Evolutionary conservation across 2,329 filamentous ascomycete species (phyloP).

Genomic region (Periglandula ipomoeae): DNA sequence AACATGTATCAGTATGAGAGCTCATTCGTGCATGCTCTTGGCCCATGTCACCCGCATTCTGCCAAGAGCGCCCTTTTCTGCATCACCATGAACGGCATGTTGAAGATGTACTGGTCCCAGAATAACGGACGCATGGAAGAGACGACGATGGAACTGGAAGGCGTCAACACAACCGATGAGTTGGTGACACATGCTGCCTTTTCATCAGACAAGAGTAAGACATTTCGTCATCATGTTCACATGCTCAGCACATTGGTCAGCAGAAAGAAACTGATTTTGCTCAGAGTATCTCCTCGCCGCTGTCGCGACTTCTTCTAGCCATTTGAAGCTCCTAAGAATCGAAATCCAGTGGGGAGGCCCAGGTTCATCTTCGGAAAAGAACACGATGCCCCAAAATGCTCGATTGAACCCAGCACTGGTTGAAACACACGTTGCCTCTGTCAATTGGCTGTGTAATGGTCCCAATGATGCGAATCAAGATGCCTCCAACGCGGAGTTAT

Average conservation of each 20-base stretch:
- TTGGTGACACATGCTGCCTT: conserved; percentile 73
- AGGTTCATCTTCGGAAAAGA: conserved; percentile 42
- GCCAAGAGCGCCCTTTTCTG: conserved; percentile 67
- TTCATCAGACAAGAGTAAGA: conserved; percentile 62
- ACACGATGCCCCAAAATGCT: conserved; percentile 34
- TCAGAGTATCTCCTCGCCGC: conserved; percentile 50
- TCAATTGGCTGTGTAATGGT: conserved; percentile 46
- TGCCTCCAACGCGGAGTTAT: conserved; percentile 52
- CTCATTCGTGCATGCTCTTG: conserved; percentile 54
- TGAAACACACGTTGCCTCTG: conserved; percentile 47
- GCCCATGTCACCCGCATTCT: conserved; percentile 63
- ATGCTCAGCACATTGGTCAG: too few relatives aligned
- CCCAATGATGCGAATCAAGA: conserved; percentile 34
- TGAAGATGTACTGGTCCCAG: conserved; percentile 72
- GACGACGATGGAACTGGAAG: conserved; percentile 63
- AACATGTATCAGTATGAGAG: conserved; percentile 61
- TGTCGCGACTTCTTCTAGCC: conserved; percentile 59
- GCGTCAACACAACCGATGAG: conserved; percentile 61
- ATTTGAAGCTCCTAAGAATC: conserved; percentile 66
- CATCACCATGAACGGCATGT: conserved; percentile 62
- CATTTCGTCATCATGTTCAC: neutral
- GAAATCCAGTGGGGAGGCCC: conserved; percentile 63
- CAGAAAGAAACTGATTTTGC: conserved; percentile 18
- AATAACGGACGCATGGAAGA: conserved; percentile 65
- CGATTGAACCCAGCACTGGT: conserved; percentile 42